Evolutionary conservation across 148 eudicot genomes (phyloP).

Genomic region (Amaranthus palmeri): DNA sequence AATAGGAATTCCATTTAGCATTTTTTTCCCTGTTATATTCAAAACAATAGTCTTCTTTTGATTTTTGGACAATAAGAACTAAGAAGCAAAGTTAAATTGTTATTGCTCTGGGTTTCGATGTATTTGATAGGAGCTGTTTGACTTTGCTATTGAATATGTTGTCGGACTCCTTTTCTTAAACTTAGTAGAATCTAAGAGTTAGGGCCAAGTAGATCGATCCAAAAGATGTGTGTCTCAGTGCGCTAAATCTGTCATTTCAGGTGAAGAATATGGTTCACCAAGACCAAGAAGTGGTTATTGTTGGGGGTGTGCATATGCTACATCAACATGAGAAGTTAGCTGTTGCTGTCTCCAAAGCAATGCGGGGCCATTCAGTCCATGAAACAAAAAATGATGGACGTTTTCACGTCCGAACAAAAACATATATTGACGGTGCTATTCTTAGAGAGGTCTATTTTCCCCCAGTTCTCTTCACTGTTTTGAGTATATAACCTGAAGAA

Average conservation of each 20-base stretch:
- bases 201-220: background rate
- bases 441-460: slow-evolving; percentile 67
- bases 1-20: background rate
- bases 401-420: slow-evolving; percentile 91
- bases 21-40: background rate
- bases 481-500: background rate
- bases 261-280: slow-evolving; percentile 86
- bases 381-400: slow-evolving; percentile 96
- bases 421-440: slow-evolving; percentile 92
- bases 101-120: background rate
- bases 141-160: background rate
- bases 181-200: background rate
- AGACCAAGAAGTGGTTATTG: slow-evolving; percentile 84
- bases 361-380: slow-evolving; percentile 89
- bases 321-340: slow-evolving; percentile 97
- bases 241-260: slow-evolving; percentile 38
- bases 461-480: background rate
- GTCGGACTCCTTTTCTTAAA: slow-evolving; percentile 2
- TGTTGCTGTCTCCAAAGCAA: slow-evolving; percentile 94
- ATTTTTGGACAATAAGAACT: background rate
- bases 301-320: slow-evolving; percentile 82
- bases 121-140: background rate
- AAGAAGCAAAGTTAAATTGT: background rate
- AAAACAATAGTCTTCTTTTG: background rate
- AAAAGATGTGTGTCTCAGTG: background rate